Evolutionary conservation across 768 basidiomycete species (phyloP), one percentile per base, ranked within the genome.

Genomic region (Agrocybe pediades): DNA sequence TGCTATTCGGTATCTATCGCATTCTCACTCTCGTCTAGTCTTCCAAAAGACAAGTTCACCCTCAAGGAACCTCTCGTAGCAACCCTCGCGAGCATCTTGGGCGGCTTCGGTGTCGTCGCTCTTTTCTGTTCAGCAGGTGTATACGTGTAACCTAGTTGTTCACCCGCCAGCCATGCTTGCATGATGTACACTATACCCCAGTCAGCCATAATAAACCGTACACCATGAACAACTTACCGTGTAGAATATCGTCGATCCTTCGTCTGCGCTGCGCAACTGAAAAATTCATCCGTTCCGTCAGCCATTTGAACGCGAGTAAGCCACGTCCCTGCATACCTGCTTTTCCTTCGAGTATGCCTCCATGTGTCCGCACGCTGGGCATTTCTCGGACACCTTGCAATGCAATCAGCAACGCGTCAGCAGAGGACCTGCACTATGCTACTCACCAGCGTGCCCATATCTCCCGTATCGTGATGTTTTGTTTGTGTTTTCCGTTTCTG

Each of bases 191-290:
- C 91, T 92, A 65, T 64, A 60, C 57, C 46, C 50, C 53, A 59
- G 51, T 59, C 47, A 60, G 50, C 43, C 30, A n/a, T 21, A 24
- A 25, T 16, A 29, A 30, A 50, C 29, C 45, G 51, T 51, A 45
- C 25, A 40, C 33, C 33, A 36, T 36, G 33, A 44, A 45, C 57
- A 26, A 77, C 89, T 56, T 66, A 94, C 94, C n/a, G 87, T 92
- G 70, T 95, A 97, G 68, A 96, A 87, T 62, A 95, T 86, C 11
- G 94, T 97, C 26, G 92, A 91, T 2, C 95, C 95, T 77, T 96
- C 95, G 70, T 96, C 95, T 33, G 92, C 95, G 59, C 92, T 91
- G 46, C 94, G 84, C 67, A 91, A 74, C 90, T 92, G 67, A 36
- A 56, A 49, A 49, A 8, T n/a, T n/a, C n/a, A n/a, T n/a, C n/a